Evolutionary conservation across 768 basidiomycete genomes (phyloP), one percentile per base, ranked within the genome.

Genomic region (Thelephora ganbajun): DNA sequence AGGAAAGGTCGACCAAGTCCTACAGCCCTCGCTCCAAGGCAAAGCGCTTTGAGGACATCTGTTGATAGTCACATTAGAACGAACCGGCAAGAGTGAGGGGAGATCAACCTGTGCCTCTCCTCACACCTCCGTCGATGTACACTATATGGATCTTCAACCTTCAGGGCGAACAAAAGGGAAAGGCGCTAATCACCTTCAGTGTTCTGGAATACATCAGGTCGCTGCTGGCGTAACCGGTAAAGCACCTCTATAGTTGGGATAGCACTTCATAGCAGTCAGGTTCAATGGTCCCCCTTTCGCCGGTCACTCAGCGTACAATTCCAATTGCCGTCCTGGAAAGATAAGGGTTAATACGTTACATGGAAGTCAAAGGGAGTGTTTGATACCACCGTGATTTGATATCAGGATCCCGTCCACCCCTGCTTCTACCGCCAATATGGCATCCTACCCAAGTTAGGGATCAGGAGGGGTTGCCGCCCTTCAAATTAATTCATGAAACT

Each of bases 41-140:
- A 93, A 9, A 94, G 65, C 0, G 91, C 91, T 62, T 94, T 96
- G 43, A 96, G 65, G 13, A 92, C 80, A 64, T 93, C 91, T 73
- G 49, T 5, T 14, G 44, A 30, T 43, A 13, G 20, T 12, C n/a
- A 35, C 34, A 35, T 46, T 13, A 42, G 14, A 12, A 6, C 6
- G 26, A 1, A 35, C 12, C 34, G 3, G 14, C 41, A 3, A 18
- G 18, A 41, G 37, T 36, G 11, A n/a, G 35, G 26, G 20, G 5
- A 34, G 1, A 57, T 67, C 35, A 49, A 79, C 82, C 82, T 49
- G 88, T 91, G 13, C 90, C 90, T 43, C 90, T 74, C 43, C 72
- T 69, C 20, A 87, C 66, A 12, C 85, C 85, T 63, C 91, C 91
- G 56, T 96, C 91, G 41, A 94, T 79, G 57, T 89, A 93, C 2